Percentiles rank a stretch among this genome's conserved stretches.
Conservation (phyloP, 768 basidiomycete species). For the Sarcodon aspratus region DNA sequence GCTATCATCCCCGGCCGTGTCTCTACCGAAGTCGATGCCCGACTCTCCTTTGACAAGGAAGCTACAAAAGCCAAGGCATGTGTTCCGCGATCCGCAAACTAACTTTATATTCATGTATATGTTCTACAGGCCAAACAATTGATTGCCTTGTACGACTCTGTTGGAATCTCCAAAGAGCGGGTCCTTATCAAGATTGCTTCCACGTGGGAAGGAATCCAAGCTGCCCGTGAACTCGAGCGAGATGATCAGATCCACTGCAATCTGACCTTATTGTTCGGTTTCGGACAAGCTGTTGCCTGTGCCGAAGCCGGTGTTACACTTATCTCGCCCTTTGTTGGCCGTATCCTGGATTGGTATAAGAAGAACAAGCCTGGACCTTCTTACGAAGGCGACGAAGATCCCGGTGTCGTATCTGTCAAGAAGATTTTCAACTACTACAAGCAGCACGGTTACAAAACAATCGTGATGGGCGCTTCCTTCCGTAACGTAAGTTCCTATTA, state of each 20-base stretch:
- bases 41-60: slow-evolving; percentile 93
- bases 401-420: slow-evolving; percentile 92
- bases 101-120: not conserved
- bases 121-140: slow-evolving; percentile 51
- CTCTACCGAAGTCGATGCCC: slow-evolving; percentile 97
- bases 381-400: slow-evolving; percentile 88
- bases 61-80: slow-evolving; percentile 70
- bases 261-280: slow-evolving; percentile 97
- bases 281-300: slow-evolving; percentile 96
- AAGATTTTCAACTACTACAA: slow-evolving; percentile 99
- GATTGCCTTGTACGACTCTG: slow-evolving; percentile 88
- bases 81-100: not conserved
- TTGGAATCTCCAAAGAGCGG: slow-evolving; percentile 89
- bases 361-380: slow-evolving; percentile 68
- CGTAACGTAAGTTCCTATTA: slow-evolving; percentile 61
- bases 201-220: slow-evolving; percentile 99
- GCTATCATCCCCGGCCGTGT: slow-evolving; percentile 95
- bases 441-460: slow-evolving; percentile 95
- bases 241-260: slow-evolving; percentile 97
- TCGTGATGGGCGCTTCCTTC: slow-evolving; percentile 99
- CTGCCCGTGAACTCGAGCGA: slow-evolving; percentile 88
- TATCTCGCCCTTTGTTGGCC: slow-evolving; percentile 98
- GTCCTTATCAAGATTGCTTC: slow-evolving; percentile 99
- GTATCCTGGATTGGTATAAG: slow-evolving; percentile 99
- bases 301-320: slow-evolving; percentile 97